Base-by-base conservation (phyloP, 352 stramenopile genomes). In the Phytophthora sp. region DNA sequence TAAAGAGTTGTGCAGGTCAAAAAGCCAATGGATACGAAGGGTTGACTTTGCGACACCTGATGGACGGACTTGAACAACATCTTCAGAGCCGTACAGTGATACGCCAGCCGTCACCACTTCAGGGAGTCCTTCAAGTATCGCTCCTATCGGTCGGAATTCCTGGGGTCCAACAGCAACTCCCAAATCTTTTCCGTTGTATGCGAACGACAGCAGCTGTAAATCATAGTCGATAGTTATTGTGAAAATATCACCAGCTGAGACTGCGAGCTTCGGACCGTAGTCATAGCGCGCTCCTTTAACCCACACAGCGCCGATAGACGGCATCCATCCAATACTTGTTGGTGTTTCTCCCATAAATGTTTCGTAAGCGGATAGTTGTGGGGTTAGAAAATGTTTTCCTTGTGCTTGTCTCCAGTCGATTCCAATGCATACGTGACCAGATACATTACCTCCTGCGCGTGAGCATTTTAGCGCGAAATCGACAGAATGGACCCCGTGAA, bases 251-350 rank as follows among this genome's bases (percentile, higher is more conserved):
- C 87, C 87, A 1, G 67, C 55, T 35, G 62, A 68, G 17, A 92
- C 62, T 18, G 66, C 41, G 27, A 86, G 50, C 4, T 75, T 77
- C 4, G 44, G 39, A 1, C 84, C 85, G 50, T 92, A 94, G 12
- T 68, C 31, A 27, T 82, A 69, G 6, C 76, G 64, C n/a, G 60
- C 68, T 5, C 86, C 86, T 72, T 82, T 62, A 7, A 91, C 73
- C 87, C 87, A 96, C 5, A 96, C 32, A 0, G 76, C 76, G 8
- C 84, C 87, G 45, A 94, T 87, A 10, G 87, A 88, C 0, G 87
- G 87, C 85, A 96, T 96, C 85, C 84, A 96, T 1, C 85, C 87
- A 24, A 96, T 74, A 34, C 85, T 94, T 54, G 54, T 76, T 4
- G 23, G 3, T 0, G 52, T 74, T 60, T 77, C 62, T 18, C 82